Evolutionary conservation across 306 rosid genomes (phyloP).

Genomic region (Casuarina glauca): DNA sequence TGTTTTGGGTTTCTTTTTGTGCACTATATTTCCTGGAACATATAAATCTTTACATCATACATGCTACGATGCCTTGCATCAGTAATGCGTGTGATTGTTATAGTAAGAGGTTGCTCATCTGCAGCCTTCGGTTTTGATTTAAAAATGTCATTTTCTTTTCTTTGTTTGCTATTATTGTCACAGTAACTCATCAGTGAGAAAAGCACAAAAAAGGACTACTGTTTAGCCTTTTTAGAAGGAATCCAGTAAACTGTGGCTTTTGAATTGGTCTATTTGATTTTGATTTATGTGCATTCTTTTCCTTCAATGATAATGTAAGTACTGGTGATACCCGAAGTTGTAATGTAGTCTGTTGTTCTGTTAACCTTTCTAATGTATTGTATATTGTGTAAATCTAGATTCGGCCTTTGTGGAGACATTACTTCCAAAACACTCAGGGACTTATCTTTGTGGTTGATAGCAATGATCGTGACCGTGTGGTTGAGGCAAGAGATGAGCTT

Average conservation of each 20-base stretch:
- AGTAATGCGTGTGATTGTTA: too few species aligned
- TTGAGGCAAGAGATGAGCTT: slow-evolving; percentile 55
- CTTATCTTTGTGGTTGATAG: slow-evolving; percentile 63
- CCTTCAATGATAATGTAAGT: background rate
- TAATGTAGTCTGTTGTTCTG: background rate
- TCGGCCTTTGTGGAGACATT: slow-evolving; percentile 59
- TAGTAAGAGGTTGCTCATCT: too few species aligned
- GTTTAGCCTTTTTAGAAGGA: background rate
- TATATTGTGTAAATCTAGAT: slow-evolving; percentile 25
- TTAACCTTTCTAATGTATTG: background rate
- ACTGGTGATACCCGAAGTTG: background rate
- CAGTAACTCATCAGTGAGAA: background rate
- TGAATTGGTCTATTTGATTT: background rate
- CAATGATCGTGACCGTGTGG: slow-evolving; percentile 60
- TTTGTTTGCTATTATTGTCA: background rate
- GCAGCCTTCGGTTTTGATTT: too few species aligned
- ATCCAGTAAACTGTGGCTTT: background rate
- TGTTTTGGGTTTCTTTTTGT: background rate
- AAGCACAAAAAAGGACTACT: too few species aligned
- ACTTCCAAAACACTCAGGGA: slow-evolving; percentile 65
- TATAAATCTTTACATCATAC: background rate
- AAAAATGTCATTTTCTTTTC: background rate
- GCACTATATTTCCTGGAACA: background rate
- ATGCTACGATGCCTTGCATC: too few species aligned
- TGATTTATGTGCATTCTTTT: background rate